Percentiles rank a stretch among this genome's conserved stretches.
Evolutionary conservation across 108 stramenopile genomes (phyloP).

Genomic region (Craspedostauros australis): DNA sequence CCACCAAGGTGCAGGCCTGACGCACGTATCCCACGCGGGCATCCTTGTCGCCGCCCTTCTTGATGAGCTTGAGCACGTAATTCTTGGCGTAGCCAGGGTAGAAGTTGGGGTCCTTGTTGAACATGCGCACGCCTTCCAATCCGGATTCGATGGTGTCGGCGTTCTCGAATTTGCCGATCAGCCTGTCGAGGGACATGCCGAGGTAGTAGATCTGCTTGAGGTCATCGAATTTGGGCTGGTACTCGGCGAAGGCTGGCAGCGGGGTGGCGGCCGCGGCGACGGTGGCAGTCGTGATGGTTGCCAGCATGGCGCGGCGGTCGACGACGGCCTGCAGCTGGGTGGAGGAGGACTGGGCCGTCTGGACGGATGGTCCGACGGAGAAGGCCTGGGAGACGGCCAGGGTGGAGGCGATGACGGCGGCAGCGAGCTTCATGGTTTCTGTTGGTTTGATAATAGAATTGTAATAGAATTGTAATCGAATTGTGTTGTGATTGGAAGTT

Average conservation of each 20-base stretch:
- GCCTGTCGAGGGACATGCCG: slow-evolving; percentile 28
- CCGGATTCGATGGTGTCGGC: slow-evolving; percentile 17
- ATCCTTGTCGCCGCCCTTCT: slow-evolving; percentile 24
- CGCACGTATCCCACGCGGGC: slow-evolving; percentile 31
- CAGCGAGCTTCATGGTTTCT: slow-evolving; percentile 4
- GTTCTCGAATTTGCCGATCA: slow-evolving; percentile 16
- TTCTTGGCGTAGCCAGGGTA: slow-evolving; percentile 32
- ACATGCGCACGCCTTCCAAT: slow-evolving; percentile 9
- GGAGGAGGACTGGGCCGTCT: background rate
- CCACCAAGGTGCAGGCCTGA: slow-evolving; percentile 21
- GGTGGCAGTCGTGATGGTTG: slow-evolving; percentile 1
- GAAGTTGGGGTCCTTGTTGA: slow-evolving; percentile 33
- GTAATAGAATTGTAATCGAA: no score
- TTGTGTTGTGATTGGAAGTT: no score
- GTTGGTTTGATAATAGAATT: no score
- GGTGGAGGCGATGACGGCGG: background rate
- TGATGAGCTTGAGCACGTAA: slow-evolving; percentile 26
- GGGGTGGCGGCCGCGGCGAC: background rate
- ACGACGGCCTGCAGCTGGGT: slow-evolving; percentile 1
- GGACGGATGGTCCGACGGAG: background rate
- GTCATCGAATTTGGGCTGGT: slow-evolving; percentile 24
- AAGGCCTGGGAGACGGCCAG: slow-evolving; percentile 4
- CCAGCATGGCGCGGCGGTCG: slow-evolving; percentile 8
- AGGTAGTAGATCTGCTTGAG: slow-evolving; percentile 27
- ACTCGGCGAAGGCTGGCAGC: slow-evolving; percentile 2